Base-by-base conservation (phyloP, 371 early-diverging fungal species). In the Mucor piriformis region DNA sequence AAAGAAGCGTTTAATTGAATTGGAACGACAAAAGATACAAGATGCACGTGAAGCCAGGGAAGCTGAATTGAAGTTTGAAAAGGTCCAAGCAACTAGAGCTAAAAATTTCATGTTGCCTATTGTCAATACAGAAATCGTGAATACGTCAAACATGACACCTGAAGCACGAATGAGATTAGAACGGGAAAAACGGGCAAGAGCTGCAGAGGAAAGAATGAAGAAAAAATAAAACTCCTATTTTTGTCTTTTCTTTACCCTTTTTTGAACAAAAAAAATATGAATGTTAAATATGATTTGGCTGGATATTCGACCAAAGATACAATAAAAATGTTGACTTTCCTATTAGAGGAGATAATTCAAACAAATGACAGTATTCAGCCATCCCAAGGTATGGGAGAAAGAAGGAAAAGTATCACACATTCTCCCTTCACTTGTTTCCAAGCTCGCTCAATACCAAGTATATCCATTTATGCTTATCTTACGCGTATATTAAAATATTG, bases 401-500 rank as follows among this genome's bases (percentile, higher is more conserved):
- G 64, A 56, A 37, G 65, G 48, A 44, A 63, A 60, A 53, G 50
- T 56, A 27, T 64, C 58, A 16, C 63, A 27, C 47, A 67, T 20
- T 24, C 16, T 43, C 37, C 63, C 6, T 80, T 74, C 58, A 84
- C 86, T 24, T 79, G 89, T 34, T 96, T 95, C 65, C 93, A 93
- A 66, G 92, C 96, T 18, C 85, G 93, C 44, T 88, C 92, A 10
- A 85, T 95, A 38, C 96, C 96, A 10, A 87, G 89, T 53, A 95
- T 96, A 59, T 88, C 90, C 63, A 82, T 96, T 53, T 75, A 82
- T 32, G 88, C 88, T 7, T 96, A 96, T 66, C 81, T 92, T 4
- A 67, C 82, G 25, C 90, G 96, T 44, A 95, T 96, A 43, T 83
- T 92, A 49, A 93, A 92, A 66, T 96, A 95, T 62, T 94, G 95